These are phyloP conservation scores for Medicago ruthenica DNA, from an alignment of 306 rosid species.

Conservation along the genomic window DNA sequence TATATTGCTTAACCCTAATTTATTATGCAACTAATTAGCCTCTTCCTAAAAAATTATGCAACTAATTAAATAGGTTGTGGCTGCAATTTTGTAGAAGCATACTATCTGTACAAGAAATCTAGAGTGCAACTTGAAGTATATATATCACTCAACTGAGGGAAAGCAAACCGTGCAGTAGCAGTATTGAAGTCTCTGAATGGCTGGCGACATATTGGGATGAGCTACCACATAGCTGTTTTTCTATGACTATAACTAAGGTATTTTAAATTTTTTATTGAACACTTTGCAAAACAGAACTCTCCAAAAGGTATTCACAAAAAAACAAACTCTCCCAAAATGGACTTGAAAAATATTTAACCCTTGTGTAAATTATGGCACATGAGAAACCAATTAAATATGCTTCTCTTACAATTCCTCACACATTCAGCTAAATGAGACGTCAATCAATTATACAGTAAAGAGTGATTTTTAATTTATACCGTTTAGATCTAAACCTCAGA, in stretches of 20 bases:
- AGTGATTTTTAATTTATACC: no score
- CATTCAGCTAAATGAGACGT: no score
- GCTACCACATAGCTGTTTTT: conserved; percentile 49
- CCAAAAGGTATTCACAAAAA: neutral
- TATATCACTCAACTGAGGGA: conserved; percentile 20
- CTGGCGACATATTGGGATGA: conserved; percentile 51
- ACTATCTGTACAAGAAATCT: conserved; percentile 35
- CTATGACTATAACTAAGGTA: neutral
- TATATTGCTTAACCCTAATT: neutral
- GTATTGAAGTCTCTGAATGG: conserved; percentile 43
- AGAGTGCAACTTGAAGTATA: conserved; percentile 40
- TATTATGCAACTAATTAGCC: conserved; percentile 9
- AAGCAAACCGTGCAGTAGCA: conserved; percentile 25
- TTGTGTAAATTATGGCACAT: neutral
- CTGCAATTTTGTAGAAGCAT: conserved; percentile 36
- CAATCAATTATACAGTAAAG: no score
- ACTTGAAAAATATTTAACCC: neutral
- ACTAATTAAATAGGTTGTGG: conserved; percentile 18
- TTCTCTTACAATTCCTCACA: neutral
- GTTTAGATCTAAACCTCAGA: no score
- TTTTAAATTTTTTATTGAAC: conserved; percentile 38
- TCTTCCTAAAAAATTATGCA: neutral
- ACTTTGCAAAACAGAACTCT: conserved; percentile 17
- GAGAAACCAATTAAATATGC: conserved; percentile 10
- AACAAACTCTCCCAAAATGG: neutral